A percentile compares a stretch with the other conserved stretches of the same genome.
These are phyloP conservation scores for Paracamarosporium sp. DNA, from an alignment of 2,329 filamentous ascomycete genomes.

Conservation along the genomic window DNA sequence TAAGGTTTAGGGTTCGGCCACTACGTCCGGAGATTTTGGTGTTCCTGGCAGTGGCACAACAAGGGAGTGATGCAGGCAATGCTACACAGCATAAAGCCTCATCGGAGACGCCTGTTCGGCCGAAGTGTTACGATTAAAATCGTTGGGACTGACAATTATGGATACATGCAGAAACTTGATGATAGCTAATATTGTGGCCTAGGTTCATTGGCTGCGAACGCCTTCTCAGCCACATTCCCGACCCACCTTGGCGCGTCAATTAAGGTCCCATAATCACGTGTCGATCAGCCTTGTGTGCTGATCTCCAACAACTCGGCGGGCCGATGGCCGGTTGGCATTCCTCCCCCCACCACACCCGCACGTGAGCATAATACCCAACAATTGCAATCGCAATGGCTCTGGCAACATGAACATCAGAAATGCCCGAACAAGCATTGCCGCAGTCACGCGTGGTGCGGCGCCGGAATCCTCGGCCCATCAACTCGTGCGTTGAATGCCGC, in stretches of 20 bases:
- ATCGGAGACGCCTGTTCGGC: too few relatives aligned
- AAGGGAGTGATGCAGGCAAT: too few relatives aligned
- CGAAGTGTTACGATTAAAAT: background rate
- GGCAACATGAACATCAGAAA: slow-evolving; percentile 40
- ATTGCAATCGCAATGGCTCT: slow-evolving; percentile 30
- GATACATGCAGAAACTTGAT: background rate
- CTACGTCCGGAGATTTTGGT: background rate
- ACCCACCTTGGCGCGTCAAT: slow-evolving; percentile 2
- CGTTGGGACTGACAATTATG: background rate
- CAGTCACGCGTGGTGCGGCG: slow-evolving; percentile 48
- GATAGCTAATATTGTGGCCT: background rate
- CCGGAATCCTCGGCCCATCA: slow-evolving; percentile 48
- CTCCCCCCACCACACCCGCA: slow-evolving; percentile 16
- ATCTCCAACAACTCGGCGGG: slow-evolving; percentile 3
- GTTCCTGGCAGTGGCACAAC: background rate
- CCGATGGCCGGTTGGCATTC: slow-evolving; percentile 15
- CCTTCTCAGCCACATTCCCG: background rate
- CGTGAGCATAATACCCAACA: slow-evolving; percentile 19
- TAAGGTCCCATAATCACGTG: slow-evolving; percentile 1
- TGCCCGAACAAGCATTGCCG: slow-evolving; percentile 46
- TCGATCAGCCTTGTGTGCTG: background rate
- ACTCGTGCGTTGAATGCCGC: slow-evolving; percentile 48
- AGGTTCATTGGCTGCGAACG: background rate
- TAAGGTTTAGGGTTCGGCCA: background rate
- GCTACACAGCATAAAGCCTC: too few relatives aligned